Evolutionary conservation across 2,329 filamentous ascomycete species (phyloP).

Genomic region (Fusarium robinianum): DNA sequence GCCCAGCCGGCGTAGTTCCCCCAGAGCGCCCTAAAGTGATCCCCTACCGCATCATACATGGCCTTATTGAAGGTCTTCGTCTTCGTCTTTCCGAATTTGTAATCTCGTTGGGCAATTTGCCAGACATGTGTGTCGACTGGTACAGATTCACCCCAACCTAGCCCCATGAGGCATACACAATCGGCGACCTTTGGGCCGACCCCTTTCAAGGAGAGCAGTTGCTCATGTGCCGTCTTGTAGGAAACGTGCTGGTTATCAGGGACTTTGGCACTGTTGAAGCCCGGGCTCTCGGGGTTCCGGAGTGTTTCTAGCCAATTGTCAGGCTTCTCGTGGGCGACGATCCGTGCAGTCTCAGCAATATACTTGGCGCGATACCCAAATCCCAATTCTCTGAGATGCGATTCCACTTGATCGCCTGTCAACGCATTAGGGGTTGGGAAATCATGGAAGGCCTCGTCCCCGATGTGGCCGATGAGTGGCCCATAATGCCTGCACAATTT

Average conservation of each 20-base stretch:
- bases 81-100: conserved; percentile 86
- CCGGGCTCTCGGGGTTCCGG: conserved; percentile 74
- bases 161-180: conserved; percentile 93
- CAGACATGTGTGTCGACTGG: conserved; percentile 98
- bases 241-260: conserved; percentile 58
- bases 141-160: conserved; percentile 94
- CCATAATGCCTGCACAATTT: conserved; percentile 91
- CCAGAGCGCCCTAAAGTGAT: conserved; percentile 89
- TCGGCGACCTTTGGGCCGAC: conserved; percentile 97
- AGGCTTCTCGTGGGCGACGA: conserved; percentile 70
- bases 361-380: conserved; percentile 97
- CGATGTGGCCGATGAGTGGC: conserved; percentile 71
- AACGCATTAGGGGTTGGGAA: conserved; percentile 80
- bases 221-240: conserved; percentile 79
- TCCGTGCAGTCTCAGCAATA: conserved; percentile 80
- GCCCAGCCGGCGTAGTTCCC: conserved; percentile 96
- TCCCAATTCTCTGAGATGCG: conserved; percentile 77
- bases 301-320: conserved; percentile 76
- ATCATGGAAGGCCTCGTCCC: conserved; percentile 77
- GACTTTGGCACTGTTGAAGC: conserved; percentile 51
- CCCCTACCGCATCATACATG: conserved; percentile 87
- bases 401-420: conserved; percentile 75
- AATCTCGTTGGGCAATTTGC: conserved; percentile 97
- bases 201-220: conserved; percentile 77
- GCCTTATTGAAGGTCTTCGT: conserved; percentile 83